phyloP scores from a whole-genome alignment of 305 asterid species.

The Nicotiana rustica region DNA sequence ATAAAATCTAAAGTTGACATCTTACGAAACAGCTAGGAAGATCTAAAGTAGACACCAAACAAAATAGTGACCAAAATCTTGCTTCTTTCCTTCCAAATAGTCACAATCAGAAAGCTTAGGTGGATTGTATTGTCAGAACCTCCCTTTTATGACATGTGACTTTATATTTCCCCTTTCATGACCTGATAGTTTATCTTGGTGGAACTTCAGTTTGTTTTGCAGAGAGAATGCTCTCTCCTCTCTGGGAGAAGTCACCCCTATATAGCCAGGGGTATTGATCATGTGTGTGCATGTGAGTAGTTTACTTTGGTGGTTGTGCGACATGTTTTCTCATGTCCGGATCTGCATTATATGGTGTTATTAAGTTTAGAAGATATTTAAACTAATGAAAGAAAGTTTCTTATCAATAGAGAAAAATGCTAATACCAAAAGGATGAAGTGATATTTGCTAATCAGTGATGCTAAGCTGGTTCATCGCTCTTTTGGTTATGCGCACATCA shows the following conservation, averaged over 20 bases:
- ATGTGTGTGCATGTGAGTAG: conserved; percentile 4
- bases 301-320: conserved; percentile 27
- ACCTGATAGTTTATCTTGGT: conserved; percentile 22
- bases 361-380: not conserved
- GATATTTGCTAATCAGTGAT: not conserved
- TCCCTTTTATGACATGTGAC: not conserved
- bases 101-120: conserved; percentile 13
- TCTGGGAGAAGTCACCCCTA: conserved; percentile 29
- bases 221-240: conserved; percentile 6
- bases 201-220: conserved; percentile 26
- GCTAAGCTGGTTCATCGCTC: conserved; percentile 25
- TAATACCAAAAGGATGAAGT: not conserved
- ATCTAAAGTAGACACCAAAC: not conserved
- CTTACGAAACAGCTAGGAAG: not conserved
- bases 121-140: not conserved
- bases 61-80: not conserved
- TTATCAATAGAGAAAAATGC: too few relatives aligned
- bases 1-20: not conserved
- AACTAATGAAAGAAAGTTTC: not conserved
- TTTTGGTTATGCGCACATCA: not conserved
- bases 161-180: not conserved
- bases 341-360: not conserved
- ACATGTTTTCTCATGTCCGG: conserved; percentile 14
- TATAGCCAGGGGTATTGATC: not conserved
- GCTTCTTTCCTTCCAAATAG: not conserved